Evolutionary conservation across 306 rosid genomes (phyloP), one percentile per base, ranked within the genome.

Genomic region (Lithocarpus polystachyus): DNA sequence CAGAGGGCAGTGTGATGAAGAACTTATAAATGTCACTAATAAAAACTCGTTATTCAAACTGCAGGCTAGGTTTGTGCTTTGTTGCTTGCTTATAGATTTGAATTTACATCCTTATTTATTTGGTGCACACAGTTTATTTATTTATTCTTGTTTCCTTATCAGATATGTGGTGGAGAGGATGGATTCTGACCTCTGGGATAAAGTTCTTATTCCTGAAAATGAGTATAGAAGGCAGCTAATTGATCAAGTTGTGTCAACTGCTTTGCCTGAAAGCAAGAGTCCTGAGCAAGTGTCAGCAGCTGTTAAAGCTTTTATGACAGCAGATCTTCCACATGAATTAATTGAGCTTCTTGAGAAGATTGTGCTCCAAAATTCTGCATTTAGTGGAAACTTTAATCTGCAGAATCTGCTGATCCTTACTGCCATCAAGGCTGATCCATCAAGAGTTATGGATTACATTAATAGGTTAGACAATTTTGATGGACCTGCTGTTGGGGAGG

Each of bases 261-360:
- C 99, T 84, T 87, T 96, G 82, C 99, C 99, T 10, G 99, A 96
- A 87, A 96, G 99, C 97, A 96, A 96, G 88, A 96, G 98, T 85
- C 99, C 99, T 4, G 99, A 96, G 79, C 99, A 96, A 86, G 99
- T 96, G 79, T 96, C 99, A 81, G 99, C 99, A 24, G 87, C 99
- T 82, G 99, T 96, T 78, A 96, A 96, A 87, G 99, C 98, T 79
- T 96, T 96, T 86, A 96, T 96, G 99, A 96, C 99, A 33, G 99
- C 99, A 43, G 99, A 96, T 86, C 83, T 96, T 80, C 99, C 99
- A 48, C 99, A 96, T 71, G 99, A 96, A 77, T 87, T 96, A 79
- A 96, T 96, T 86, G 99, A 96, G 88, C 98, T 96, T 80, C 99
- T 96, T 75, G 99, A 96, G 83, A 96, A 96, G 93, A 96, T 96